Conservation (phyloP, 129 eudicot species). For the Tagetes patula region DNA sequence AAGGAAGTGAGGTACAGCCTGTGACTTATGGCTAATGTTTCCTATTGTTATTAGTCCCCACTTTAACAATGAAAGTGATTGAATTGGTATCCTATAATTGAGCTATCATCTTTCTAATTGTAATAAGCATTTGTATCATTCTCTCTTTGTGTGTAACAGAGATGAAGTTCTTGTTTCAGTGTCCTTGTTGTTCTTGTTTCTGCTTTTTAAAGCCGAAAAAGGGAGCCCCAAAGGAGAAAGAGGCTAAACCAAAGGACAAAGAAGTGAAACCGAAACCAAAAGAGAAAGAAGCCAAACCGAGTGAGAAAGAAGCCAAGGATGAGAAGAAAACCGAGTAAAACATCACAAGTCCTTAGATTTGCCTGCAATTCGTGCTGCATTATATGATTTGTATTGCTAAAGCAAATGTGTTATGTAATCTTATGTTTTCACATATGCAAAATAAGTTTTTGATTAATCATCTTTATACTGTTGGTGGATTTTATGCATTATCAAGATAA, state of each 20-base stretch:
- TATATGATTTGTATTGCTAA: slow-evolving; percentile 1
- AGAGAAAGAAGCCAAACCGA: slow-evolving; percentile 6
- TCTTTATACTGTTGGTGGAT: neutral
- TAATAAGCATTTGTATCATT: slow-evolving; percentile 23
- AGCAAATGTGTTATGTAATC: slow-evolving; percentile 13
- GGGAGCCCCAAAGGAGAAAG: slow-evolving; percentile 53
- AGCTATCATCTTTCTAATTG: slow-evolving; percentile 22
- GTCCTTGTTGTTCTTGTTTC: slow-evolving; percentile 94
- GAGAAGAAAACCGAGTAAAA: slow-evolving; percentile 37
- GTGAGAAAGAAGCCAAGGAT: slow-evolving; percentile 28
- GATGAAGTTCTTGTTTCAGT: slow-evolving; percentile 94
- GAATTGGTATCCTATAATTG: slow-evolving; percentile 35
- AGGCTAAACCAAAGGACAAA: slow-evolving; percentile 10
- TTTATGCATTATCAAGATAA: neutral
- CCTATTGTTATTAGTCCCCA: slow-evolving; percentile 32
- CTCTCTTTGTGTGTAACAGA: neutral
- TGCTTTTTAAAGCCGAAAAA: slow-evolving; percentile 84
- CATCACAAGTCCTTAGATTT: neutral
- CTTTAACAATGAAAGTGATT: slow-evolving; percentile 32
- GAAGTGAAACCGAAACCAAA: slow-evolving; percentile 27
- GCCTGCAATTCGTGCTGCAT: neutral
- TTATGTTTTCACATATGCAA: neutral
- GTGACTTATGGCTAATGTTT: slow-evolving; percentile 35
- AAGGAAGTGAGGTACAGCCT: slow-evolving; percentile 35
- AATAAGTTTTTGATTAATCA: slow-evolving; percentile 15